Percentiles rank a stretch among this genome's conserved stretches.
Evolutionary conservation across 2,329 filamentous ascomycete genomes (phyloP).

Genomic region (Calonectria multiphialidica): DNA sequence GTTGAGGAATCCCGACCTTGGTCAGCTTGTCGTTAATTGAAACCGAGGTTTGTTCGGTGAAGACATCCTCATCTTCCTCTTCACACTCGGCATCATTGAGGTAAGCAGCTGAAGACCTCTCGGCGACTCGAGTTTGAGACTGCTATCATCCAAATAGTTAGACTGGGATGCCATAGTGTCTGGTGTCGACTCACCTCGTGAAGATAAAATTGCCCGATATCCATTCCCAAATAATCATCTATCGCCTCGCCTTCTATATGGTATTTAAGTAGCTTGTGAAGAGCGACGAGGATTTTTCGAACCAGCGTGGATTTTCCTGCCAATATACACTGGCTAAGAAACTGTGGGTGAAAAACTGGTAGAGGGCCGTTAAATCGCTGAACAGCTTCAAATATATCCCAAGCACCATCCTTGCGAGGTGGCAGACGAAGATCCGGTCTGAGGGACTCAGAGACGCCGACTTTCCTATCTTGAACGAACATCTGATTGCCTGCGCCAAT

Average conservation of each 20-base stretch:
- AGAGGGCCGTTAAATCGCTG: slow-evolving; percentile 88
- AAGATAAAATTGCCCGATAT: slow-evolving; percentile 70
- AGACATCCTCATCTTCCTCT: slow-evolving; percentile 69
- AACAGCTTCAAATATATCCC: slow-evolving; percentile 85
- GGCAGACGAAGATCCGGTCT: slow-evolving; percentile 65
- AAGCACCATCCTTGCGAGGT: slow-evolving; percentile 61
- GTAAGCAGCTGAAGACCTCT: slow-evolving; percentile 52
- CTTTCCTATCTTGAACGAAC: slow-evolving; percentile 84
- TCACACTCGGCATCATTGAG: slow-evolving; percentile 49
- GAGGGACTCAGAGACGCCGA: slow-evolving; percentile 73
- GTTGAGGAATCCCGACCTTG: slow-evolving; percentile 78
- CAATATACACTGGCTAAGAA: slow-evolving; percentile 87
- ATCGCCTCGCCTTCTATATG: slow-evolving; percentile 84
- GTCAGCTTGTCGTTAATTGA: slow-evolving; percentile 83
- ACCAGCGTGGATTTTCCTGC: slow-evolving; percentile 81
- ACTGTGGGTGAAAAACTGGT: slow-evolving; percentile 92
- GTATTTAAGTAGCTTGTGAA: slow-evolving; percentile 85
- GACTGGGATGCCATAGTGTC: not conserved
- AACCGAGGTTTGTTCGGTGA: slow-evolving; percentile 78
- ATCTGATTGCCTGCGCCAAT: slow-evolving; percentile 93
- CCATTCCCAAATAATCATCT: slow-evolving; percentile 80
- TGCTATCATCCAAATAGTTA: slow-evolving; percentile 29
- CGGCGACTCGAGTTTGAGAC: slow-evolving; percentile 31
- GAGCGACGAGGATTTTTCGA: slow-evolving; percentile 76
- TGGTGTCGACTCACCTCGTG: slow-evolving; percentile 34